Evolutionary conservation across 202 grass and related monocot genomes (phyloP), one percentile per base, ranked within the genome.

Genomic region (Carex arenaria): DNA sequence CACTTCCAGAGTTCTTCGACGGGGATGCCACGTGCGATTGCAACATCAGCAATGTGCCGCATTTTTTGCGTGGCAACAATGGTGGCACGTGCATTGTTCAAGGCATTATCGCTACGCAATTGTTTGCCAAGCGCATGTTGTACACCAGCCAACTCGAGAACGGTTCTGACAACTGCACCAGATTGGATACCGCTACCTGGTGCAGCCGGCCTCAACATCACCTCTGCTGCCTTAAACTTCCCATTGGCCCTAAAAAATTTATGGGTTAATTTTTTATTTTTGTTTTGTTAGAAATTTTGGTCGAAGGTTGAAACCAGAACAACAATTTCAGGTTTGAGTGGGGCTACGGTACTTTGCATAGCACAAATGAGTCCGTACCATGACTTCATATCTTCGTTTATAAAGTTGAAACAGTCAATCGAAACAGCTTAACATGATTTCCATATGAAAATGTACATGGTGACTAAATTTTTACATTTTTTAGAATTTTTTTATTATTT

Each of bases 81-180:
- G 3, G 92, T 93, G 28, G 93, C 95, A 78, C 92, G 92, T 31
- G 89, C 92, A 42, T 98, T 95, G 86, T 95, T 95, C 55, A 98
- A 84, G 22, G 91, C 87, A 34, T 95, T 98, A 64, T 89, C 87
- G 61, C 92, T 98, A 40, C 92, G 79, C 59, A 98, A 60, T 85
- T 98, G 95, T 78, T 98, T 98, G 10, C 93, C 95, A 1, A 98
- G 83, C 67, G 92, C 95, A 88, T 98, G 92, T 76, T 95, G 87
- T 54, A 98, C 85, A 22, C 95, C 95, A 54, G 92, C 92, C 90
- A 95, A 87, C 80, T 98, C 95, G 66, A 98, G 80, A 59, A 98
- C 88, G 42, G 88, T 86, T 80, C 92, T 90, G 80, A 98, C 95
- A 5, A 91, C 77, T 72, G 90, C 95, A 76, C 95, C 93, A 15